Conservation (phyloP, 2,329 filamentous ascomycete species). For the Alternaria sp. region DNA sequence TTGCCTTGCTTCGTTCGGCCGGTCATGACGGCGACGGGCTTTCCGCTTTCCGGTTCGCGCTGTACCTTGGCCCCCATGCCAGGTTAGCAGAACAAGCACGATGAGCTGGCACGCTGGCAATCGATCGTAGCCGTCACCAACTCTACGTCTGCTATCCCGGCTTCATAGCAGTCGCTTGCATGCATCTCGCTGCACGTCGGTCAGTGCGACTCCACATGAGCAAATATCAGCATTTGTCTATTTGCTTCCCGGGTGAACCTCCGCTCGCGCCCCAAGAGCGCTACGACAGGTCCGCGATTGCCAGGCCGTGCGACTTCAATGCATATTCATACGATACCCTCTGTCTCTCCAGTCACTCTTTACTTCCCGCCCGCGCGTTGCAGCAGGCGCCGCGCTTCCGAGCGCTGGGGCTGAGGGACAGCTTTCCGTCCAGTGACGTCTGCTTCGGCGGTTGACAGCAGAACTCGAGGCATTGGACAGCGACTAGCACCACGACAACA, state of each 20-base stretch:
- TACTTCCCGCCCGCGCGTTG: constrained; percentile 16
- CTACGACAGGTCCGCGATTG: constrained; percentile 8
- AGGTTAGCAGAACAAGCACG: constrained; percentile 25
- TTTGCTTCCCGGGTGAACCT: constrained; percentile 7
- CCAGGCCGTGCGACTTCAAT: constrained; percentile 16
- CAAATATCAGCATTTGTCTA: constrained; percentile 11
- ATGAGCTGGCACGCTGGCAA: constrained; percentile 17
- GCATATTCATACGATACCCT: constrained; percentile 10
- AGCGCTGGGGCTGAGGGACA: constrained; percentile 25
- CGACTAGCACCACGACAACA: constrained; percentile 20
- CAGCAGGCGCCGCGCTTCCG: constrained; percentile 23
- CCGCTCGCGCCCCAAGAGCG: constrained; percentile 9
- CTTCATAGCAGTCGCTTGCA: constrained; percentile 20
- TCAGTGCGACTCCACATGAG: constrained; percentile 18
- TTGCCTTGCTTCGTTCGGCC: constrained; percentile 14
- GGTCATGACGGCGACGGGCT: constrained; percentile 15
- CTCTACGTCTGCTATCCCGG: constrained; percentile 9
- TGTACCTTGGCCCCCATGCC: constrained; percentile 25
- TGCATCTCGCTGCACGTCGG: constrained; percentile 16
- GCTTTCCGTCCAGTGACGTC: constrained; percentile 26
- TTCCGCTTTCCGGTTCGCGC: constrained; percentile 17
- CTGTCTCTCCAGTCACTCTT: constrained; percentile 16
- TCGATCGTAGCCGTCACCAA: constrained; percentile 19
- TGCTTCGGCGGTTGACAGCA: constrained; percentile 22
- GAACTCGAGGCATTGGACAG: constrained; percentile 18